phyloP scores from a whole-genome alignment of 805 yeast species.

The Yarrowia hollandica region DNA sequence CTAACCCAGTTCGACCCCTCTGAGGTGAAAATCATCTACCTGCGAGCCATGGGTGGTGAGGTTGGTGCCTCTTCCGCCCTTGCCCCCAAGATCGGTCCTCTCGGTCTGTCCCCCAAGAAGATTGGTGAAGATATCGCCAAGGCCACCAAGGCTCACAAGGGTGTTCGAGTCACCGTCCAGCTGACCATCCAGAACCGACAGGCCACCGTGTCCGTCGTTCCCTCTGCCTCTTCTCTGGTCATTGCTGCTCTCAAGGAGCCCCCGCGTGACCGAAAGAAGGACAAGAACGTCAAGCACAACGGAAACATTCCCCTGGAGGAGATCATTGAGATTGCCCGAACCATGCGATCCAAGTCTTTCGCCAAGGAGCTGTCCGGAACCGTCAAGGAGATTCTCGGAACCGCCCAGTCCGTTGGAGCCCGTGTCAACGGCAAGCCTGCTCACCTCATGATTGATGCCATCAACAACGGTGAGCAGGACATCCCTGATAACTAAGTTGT shows the following conservation, averaged over 20 bases:
- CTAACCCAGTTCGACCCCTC: constrained; percentile 93
- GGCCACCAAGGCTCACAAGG: constrained; percentile 99
- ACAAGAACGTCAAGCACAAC: constrained; percentile 98
- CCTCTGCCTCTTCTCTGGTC: constrained; percentile 98
- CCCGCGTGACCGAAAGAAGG: constrained; percentile 99
- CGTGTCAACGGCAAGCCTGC: constrained; percentile 99
- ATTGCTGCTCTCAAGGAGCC: constrained; percentile 99
- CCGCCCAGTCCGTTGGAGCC: constrained; percentile 99
- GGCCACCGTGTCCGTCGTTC: constrained; percentile 97
- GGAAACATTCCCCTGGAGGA: constrained; percentile 98
- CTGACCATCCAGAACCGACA: constrained; percentile 99
- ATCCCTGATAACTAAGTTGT: constrained; percentile 41
- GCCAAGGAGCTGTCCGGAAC: constrained; percentile 97
- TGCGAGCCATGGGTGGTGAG: constrained; percentile 99
- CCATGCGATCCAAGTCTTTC: constrained; percentile 95
- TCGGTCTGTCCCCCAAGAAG: constrained; percentile 99
- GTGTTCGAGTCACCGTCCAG: constrained; percentile 98
- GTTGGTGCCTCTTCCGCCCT: constrained; percentile 99
- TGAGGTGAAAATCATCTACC: constrained; percentile 97
- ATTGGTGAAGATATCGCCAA: constrained; percentile 99
- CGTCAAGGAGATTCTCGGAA: constrained; percentile 98
- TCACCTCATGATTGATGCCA: constrained; percentile 97
- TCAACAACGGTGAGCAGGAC: constrained; percentile 97
- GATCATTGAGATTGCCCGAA: constrained; percentile 95
- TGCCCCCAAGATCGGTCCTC: constrained; percentile 99